These are phyloP conservation scores for Chlorella sp. DNA, from an alignment of 139 green algal genomes.

Conservation along the genomic window DNA sequence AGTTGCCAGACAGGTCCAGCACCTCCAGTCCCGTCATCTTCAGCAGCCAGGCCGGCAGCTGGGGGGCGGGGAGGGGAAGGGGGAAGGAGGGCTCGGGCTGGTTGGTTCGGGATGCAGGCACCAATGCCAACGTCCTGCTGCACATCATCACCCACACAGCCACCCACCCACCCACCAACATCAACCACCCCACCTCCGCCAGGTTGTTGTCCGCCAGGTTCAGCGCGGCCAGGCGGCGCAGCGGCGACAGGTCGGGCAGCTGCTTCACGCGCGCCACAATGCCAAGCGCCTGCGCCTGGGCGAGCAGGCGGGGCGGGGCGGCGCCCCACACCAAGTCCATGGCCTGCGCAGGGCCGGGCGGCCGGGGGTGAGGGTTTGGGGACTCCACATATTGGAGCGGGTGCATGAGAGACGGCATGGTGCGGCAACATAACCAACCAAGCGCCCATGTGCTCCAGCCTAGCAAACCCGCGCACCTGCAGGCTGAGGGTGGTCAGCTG, in stretches of 20 bases:
- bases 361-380: too few relatives aligned
- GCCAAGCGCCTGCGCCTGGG: slow-evolving; percentile 15
- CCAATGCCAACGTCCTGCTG: too few relatives aligned
- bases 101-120: too few relatives aligned
- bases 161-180: too few relatives aligned
- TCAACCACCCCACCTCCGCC: slow-evolving; percentile 13
- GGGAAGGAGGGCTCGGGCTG: too few relatives aligned
- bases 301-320: slow-evolving; percentile 17
- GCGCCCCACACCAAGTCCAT: not conserved
- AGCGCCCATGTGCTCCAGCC: too few relatives aligned
- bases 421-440: too few relatives aligned
- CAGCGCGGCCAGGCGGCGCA: slow-evolving; percentile 55
- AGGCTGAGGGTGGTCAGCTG: slow-evolving; percentile 58
- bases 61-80: not conserved
- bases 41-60: slow-evolving; percentile 44
- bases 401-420: too few relatives aligned
- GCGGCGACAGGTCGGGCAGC: slow-evolving; percentile 50
- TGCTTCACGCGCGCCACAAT: slow-evolving; percentile 4
- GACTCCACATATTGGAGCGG: too few relatives aligned
- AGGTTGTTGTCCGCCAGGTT: slow-evolving; percentile 65
- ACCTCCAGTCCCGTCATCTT: slow-evolving; percentile 48
- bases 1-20: slow-evolving; percentile 31
- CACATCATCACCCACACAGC: too few relatives aligned
- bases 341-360: not conserved
- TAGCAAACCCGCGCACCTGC: slow-evolving; percentile 48